A percentile compares a stretch with the other conserved stretches of the same genome.
Conservation (phyloP, 2,329 filamentous ascomycete species). For the Ascochyta koolunga region DNA sequence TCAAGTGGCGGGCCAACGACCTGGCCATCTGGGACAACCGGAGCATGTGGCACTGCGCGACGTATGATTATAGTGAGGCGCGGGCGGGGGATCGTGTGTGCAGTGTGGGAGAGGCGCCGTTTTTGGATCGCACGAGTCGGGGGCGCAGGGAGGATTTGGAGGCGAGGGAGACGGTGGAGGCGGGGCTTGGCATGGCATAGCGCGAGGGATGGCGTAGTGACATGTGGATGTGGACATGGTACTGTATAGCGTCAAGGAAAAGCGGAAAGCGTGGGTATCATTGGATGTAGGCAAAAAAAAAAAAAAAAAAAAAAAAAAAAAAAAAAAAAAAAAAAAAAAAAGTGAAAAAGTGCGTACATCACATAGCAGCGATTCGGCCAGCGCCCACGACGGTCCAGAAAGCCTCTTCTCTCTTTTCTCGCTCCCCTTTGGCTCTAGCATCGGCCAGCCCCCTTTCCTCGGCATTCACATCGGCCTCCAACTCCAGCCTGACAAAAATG, state of each 20-base stretch:
- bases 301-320: too few species aligned
- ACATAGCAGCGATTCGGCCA: conserved; percentile 68
- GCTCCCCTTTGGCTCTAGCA: conserved; percentile 59
- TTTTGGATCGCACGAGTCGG: conserved; percentile 59
- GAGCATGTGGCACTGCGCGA: conserved; percentile 64
- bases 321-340: not conserved
- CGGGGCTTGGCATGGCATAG: conserved; percentile 8
- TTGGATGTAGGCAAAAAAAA: too few species aligned
- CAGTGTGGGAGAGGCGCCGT: conserved; percentile 63
- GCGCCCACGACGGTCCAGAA: conserved; percentile 96
- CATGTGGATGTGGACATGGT: too few species aligned
- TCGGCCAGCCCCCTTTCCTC: conserved; percentile 46
- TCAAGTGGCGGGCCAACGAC: conserved; percentile 51
- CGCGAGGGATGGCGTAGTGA: too few species aligned
- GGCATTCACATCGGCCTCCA: conserved; percentile 75
- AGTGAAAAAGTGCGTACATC: not conserved
- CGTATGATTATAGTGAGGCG: conserved; percentile 65
- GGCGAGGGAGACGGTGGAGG: conserved; percentile 4
- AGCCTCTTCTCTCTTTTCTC: conserved; percentile 84
- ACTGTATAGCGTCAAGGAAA: too few species aligned
- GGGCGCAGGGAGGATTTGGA: conserved; percentile 53
- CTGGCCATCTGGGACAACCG: conserved; percentile 71
- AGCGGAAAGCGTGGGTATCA: too few species aligned
- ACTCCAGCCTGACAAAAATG: conserved; percentile 90
- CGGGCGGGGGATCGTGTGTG: conserved; percentile 58